Evolutionary conservation across 2,329 filamentous ascomycete genomes (phyloP).

Genomic region (Diaporthe eres): DNA sequence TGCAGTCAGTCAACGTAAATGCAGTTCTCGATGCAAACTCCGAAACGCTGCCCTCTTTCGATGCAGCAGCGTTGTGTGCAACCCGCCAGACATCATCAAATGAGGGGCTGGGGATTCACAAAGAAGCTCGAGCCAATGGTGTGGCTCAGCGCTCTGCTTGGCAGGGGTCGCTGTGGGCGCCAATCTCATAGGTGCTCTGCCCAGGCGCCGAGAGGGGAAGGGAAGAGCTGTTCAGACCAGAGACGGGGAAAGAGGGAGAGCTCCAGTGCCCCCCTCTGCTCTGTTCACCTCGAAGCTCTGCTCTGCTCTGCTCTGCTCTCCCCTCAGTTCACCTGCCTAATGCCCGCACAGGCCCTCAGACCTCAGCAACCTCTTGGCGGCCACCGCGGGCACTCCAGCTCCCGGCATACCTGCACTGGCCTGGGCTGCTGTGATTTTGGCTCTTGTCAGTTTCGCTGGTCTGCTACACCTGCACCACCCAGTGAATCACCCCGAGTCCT

Average conservation of each 20-base stretch:
- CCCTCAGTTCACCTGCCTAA: not conserved
- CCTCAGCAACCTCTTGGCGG: slow-evolving; percentile 5
- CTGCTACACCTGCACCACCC: not conserved
- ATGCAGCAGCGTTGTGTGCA: slow-evolving; percentile 16
- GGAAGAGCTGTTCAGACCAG: not conserved
- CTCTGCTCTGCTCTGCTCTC: not conserved
- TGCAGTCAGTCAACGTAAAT: not conserved
- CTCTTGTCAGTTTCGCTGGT: not conserved
- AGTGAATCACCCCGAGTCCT: not conserved
- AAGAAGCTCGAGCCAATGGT: slow-evolving; percentile 32
- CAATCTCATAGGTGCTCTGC: slow-evolving; percentile 29
- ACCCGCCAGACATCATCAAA: slow-evolving; percentile 12
- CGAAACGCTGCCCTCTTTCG: slow-evolving; percentile 26
- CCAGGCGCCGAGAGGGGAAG: slow-evolving; percentile 14
- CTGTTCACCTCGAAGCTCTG: not conserved
- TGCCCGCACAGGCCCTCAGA: not conserved
- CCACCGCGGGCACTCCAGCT: not conserved
- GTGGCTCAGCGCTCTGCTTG: slow-evolving; percentile 22
- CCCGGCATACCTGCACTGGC: not conserved
- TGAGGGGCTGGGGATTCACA: slow-evolving; percentile 38
- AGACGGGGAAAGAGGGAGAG: not conserved
- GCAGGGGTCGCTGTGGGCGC: slow-evolving; percentile 27
- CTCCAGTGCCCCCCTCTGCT: slow-evolving; percentile 2
- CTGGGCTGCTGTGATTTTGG: not conserved
- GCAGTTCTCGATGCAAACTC: slow-evolving; percentile 5